phyloP scores from a whole-genome alignment of 2,329 filamentous ascomycete species.

The Westerdykella sp. region DNA sequence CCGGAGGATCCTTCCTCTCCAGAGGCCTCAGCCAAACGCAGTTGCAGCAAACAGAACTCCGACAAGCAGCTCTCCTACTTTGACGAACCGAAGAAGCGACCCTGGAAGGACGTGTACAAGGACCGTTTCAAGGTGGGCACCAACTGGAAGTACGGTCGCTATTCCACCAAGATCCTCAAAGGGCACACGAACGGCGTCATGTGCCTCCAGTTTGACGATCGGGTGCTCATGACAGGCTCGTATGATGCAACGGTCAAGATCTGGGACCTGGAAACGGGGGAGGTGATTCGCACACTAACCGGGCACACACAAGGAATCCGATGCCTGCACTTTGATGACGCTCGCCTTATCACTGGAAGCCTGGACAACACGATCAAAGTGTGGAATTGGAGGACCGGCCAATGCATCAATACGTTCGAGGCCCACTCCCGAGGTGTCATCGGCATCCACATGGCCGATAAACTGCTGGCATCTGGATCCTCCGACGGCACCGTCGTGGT shows the following conservation, averaged over 20 bases:
- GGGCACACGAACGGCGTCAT: constrained; percentile 86
- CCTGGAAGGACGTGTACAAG: constrained; percentile 96
- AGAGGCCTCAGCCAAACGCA: constrained; percentile 28
- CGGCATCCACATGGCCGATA: constrained; percentile 77
- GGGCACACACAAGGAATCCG: constrained; percentile 82
- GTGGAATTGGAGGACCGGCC: constrained; percentile 94
- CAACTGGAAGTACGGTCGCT: constrained; percentile 96
- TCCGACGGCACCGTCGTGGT: constrained; percentile 86
- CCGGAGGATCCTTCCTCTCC: constrained; percentile 20
- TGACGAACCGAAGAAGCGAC: constrained; percentile 49
- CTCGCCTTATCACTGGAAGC: constrained; percentile 83
- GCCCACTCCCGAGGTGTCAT: constrained; percentile 80
- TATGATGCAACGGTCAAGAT: constrained; percentile 95
- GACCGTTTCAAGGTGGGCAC: constrained; percentile 92
- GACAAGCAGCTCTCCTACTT: constrained; percentile 43
- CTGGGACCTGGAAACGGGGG: constrained; percentile 85
- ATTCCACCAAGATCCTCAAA: constrained; percentile 73
- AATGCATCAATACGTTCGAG: constrained; percentile 72
- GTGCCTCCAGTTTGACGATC: constrained; percentile 76
- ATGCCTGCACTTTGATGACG: constrained; percentile 87
- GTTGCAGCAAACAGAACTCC: constrained; percentile 22
- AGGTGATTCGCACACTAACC: constrained; percentile 74
- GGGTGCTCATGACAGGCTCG: constrained; percentile 85
- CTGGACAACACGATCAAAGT: constrained; percentile 83
- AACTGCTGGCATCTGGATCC: constrained; percentile 80